Conservation (phyloP, 2,329 filamentous ascomycete species). For the Aspergillus novoparasiticus region DNA sequence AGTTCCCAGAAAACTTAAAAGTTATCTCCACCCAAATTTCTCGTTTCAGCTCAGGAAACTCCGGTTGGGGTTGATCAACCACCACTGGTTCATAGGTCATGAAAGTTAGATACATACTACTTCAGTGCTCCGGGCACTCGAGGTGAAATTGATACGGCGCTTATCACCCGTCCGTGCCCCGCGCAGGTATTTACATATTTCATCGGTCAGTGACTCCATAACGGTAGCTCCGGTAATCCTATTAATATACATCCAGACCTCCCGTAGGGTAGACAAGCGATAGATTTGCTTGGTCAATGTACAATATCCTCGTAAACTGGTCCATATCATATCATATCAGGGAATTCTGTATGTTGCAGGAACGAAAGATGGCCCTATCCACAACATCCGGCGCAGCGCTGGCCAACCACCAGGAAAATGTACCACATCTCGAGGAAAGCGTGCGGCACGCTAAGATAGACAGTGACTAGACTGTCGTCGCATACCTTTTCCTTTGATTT, state of each 20-base stretch:
- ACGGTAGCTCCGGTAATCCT: background rate
- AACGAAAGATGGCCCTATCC: background rate
- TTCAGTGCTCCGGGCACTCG: background rate
- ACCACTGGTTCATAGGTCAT: background rate
- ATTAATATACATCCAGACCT: constrained; percentile 1
- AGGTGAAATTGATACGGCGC: background rate
- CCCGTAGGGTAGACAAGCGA: background rate
- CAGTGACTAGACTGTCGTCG: background rate
- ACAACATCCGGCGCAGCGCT: background rate
- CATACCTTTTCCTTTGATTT: constrained; percentile 1
- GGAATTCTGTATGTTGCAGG: background rate
- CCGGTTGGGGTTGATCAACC: background rate
- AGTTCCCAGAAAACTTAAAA: background rate
- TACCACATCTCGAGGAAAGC: background rate
- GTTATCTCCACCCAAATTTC: background rate
- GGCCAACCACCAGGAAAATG: background rate
- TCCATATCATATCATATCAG: constrained; percentile 6
- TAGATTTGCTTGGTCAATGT: constrained; percentile 9
- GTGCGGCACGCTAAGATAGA: background rate
- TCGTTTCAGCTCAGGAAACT: background rate
- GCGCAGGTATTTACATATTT: background rate
- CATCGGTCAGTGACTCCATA: background rate
- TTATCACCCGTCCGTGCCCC: background rate
- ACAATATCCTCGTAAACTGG: constrained; percentile 9
- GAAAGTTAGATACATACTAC: background rate